A percentile compares a stretch with the other conserved stretches of the same genome.
phyloP scores from a whole-genome alignment of 805 yeast genomes.

The Ogataea populi-albae region DNA sequence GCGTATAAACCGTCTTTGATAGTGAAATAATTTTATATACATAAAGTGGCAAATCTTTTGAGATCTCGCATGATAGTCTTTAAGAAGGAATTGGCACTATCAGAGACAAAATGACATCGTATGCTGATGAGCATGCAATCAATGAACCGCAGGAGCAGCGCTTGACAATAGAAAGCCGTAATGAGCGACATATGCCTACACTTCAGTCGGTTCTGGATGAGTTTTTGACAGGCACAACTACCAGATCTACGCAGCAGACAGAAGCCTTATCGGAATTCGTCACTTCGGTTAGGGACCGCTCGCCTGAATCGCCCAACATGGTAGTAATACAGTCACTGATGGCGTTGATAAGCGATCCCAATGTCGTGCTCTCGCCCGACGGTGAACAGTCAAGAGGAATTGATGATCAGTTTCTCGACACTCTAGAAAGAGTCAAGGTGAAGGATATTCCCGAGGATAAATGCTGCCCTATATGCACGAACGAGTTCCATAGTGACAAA shows the following conservation, averaged over 20 bases:
- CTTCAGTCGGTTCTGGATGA: slow-evolving; percentile 9
- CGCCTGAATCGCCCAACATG: slow-evolving; percentile 3
- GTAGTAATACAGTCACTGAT: slow-evolving; percentile 12
- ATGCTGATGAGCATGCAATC: slow-evolving; percentile 1
- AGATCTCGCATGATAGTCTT: too few relatives aligned
- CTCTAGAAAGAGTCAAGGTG: slow-evolving; percentile 63
- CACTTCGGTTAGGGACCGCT: not conserved
- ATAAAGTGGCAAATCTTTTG: too few relatives aligned
- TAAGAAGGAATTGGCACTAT: too few relatives aligned
- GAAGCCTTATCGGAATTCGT: not conserved
- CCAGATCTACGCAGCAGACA: not conserved
- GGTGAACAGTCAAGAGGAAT: slow-evolving; percentile 44
- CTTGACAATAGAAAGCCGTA: too few relatives aligned
- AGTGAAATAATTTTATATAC: too few relatives aligned
- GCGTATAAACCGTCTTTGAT: too few relatives aligned
- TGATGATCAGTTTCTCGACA: slow-evolving; percentile 66
- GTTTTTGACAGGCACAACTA: slow-evolving; percentile 3
- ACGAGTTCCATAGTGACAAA: slow-evolving; percentile 63
- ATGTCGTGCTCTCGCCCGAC: slow-evolving; percentile 4
- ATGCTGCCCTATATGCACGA: slow-evolving; percentile 83
- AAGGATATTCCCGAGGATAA: slow-evolving; percentile 45
- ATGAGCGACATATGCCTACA: slow-evolving; percentile 6
- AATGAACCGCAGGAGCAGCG: not conserved
- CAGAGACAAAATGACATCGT: slow-evolving; percentile 2
- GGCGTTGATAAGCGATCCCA: slow-evolving; percentile 11